phyloP scores from a whole-genome alignment of 768 basidiomycete genomes.

The Mycena rosella region DNA sequence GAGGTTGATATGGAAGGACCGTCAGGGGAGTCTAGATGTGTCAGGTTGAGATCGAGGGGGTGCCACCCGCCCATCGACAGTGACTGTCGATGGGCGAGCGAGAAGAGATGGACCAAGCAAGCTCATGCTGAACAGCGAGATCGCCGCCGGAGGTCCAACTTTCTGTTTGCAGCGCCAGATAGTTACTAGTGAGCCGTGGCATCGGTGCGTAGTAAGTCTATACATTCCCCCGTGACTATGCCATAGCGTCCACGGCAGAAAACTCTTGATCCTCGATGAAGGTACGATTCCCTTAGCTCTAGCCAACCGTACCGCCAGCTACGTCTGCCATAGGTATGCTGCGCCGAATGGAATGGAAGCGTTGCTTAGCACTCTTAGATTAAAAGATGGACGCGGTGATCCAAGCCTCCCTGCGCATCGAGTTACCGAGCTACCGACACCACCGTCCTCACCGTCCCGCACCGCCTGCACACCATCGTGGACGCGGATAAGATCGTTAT shows the following conservation, averaged over 20 bases:
- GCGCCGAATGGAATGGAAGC: neutral
- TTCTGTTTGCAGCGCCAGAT: constrained; percentile 30
- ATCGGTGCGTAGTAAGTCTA: constrained; percentile 12
- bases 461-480: constrained; percentile 45
- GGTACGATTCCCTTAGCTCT: neutral
- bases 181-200: too few species aligned
- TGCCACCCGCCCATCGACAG: too few species aligned
- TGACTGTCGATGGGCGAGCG: too few species aligned
- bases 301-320: neutral
- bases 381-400: constrained; percentile 59
- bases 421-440: constrained; percentile 42
- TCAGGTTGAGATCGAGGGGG: too few species aligned
- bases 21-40: too few species aligned
- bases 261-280: constrained; percentile 28
- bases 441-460: constrained; percentile 48
- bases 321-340: constrained; percentile 30
- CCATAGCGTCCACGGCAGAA: constrained; percentile 24
- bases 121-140: constrained; percentile 22
- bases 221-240: too few species aligned
- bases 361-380: constrained; percentile 38
- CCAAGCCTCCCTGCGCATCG: constrained; percentile 54
- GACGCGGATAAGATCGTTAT: constrained; percentile 45
- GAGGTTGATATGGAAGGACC: too few species aligned
- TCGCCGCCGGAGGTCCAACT: constrained; percentile 22
- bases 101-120: constrained; percentile 15